Percentiles rank a stretch among this genome's conserved stretches.
Conservation (phyloP, 2,329 filamentous ascomycete species). For the Lachnellula hyalina region DNA sequence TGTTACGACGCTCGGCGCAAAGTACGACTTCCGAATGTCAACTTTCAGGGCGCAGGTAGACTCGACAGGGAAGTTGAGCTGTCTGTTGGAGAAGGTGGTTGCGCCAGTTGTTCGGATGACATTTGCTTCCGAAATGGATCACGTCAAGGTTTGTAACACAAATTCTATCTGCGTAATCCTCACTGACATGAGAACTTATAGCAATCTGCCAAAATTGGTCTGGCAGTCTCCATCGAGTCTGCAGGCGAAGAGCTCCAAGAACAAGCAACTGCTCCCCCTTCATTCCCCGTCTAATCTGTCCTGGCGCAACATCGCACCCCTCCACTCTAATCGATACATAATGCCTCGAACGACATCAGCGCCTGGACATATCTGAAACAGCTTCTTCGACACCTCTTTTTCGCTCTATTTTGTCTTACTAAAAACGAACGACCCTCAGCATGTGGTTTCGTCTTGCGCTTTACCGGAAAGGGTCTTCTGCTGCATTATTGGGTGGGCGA, state of each 20-base stretch:
- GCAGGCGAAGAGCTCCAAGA: constrained; percentile 81
- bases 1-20: constrained; percentile 84
- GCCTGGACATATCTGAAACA: constrained; percentile 18
- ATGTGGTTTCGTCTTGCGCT: constrained; percentile 1
- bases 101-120: constrained; percentile 88
- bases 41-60: constrained; percentile 96
- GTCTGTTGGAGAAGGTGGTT: constrained; percentile 91
- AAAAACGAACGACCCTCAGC: constrained; percentile 14
- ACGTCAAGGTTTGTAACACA: constrained; percentile 70
- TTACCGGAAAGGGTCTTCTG: constrained; percentile 12
- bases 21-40: constrained; percentile 96
- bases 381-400: constrained; percentile 15
- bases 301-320: constrained; percentile 13
- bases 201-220: constrained; percentile 92
- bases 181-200: constrained; percentile 38
- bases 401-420: constrained; percentile 28
- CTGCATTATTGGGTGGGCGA: constrained; percentile 20
- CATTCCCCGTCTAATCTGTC: constrained; percentile 56
- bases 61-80: constrained; percentile 88
- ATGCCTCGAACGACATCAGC: constrained; percentile 15
- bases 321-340: constrained; percentile 29
- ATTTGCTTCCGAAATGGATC: constrained; percentile 94
- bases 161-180: neutral
- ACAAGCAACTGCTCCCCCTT: constrained; percentile 55
- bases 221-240: constrained; percentile 88